These are phyloP conservation scores for Prillingera fragicola DNA, from an alignment of 1,284 basidiomycete genomes.

Conservation along the genomic window DNA sequence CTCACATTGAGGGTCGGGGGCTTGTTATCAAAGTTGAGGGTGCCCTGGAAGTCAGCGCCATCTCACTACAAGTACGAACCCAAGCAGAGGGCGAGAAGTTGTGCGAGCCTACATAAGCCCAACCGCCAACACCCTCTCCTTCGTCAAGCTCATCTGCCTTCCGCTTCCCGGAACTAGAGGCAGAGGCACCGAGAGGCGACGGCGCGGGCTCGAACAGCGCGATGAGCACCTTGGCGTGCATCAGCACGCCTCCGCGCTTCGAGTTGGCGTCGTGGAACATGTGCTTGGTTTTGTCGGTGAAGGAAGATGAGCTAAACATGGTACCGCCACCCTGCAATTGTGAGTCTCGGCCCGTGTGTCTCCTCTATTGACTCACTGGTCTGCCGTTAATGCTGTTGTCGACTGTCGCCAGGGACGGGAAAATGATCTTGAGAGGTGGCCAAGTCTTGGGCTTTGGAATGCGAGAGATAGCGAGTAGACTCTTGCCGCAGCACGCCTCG, in stretches of 20 bases:
- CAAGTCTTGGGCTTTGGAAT: constrained; percentile 24
- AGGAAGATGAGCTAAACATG: constrained; percentile 41
- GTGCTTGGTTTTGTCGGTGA: constrained; percentile 22
- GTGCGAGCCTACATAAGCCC: constrained; percentile 45
- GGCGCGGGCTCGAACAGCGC: constrained; percentile 35
- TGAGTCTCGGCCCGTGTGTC: too few relatives aligned
- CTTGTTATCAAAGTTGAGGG: constrained; percentile 33
- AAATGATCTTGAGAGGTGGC: constrained; percentile 43
- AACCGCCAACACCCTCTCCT: constrained; percentile 32
- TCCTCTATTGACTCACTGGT: constrained; percentile 22
- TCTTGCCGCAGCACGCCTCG: constrained; percentile 28
- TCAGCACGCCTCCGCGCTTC: constrained; percentile 44
- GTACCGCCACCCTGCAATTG: constrained; percentile 41
- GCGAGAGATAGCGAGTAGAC: constrained; percentile 13
- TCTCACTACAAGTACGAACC: constrained; percentile 20
- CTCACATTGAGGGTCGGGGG: constrained; percentile 25
- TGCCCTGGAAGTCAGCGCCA: constrained; percentile 26
- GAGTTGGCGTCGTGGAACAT: constrained; percentile 45
- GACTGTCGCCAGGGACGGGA: constrained; percentile 40
- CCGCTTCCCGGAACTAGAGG: constrained; percentile 20
- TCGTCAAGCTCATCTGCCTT: constrained; percentile 27
- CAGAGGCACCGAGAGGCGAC: constrained; percentile 13
- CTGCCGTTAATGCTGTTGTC: constrained; percentile 28
- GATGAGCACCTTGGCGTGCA: constrained; percentile 47
- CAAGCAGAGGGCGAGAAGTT: constrained; percentile 44